Evolutionary conservation across 2,329 filamentous ascomycete genomes (phyloP).

Genomic region (Hypoxylon sp.): DNA sequence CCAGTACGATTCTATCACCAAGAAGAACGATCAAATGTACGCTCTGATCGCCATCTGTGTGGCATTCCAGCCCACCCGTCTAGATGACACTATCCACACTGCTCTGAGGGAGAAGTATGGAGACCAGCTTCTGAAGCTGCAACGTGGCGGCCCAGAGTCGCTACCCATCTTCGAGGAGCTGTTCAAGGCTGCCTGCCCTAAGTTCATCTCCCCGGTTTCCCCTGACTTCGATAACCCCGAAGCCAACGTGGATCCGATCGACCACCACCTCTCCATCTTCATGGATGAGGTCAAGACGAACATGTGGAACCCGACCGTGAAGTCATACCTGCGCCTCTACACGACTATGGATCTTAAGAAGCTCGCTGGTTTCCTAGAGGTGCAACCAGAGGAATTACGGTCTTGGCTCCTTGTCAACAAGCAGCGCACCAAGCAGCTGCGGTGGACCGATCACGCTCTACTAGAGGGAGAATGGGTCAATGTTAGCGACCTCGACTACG

Average conservation of each 20-base stretch:
- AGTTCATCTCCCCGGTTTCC: constrained; percentile 98
- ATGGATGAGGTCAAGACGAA: constrained; percentile 99
- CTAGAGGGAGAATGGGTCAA: constrained; percentile 94
- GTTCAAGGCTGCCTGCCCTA: constrained; percentile 97
- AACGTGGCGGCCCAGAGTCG: constrained; percentile 94
- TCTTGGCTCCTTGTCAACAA: constrained; percentile 97
- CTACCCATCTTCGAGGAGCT: constrained; percentile 98
- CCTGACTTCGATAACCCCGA: constrained; percentile 98
- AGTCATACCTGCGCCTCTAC: constrained; percentile 98
- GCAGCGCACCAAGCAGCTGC: constrained; percentile 96
- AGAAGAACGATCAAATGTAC: constrained; percentile 99
- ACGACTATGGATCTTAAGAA: constrained; percentile 99
- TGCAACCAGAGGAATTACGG: constrained; percentile 95
- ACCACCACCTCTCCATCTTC: constrained; percentile 97
- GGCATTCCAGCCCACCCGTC: constrained; percentile 94
- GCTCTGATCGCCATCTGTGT: constrained; percentile 99
- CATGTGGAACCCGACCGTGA: constrained; percentile 97
- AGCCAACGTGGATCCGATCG: constrained; percentile 94
- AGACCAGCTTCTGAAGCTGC: constrained; percentile 96
- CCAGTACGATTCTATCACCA: constrained; percentile 97
- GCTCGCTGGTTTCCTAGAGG: constrained; percentile 95
- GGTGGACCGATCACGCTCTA: constrained; percentile 91
- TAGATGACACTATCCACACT: constrained; percentile 99
- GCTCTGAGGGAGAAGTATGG: constrained; percentile 99
- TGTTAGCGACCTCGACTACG: constrained; percentile 96